These are phyloP conservation scores for Mortierella claussenii DNA, from an alignment of 192 early-diverging fungal genomes.

Conservation along the genomic window DNA sequence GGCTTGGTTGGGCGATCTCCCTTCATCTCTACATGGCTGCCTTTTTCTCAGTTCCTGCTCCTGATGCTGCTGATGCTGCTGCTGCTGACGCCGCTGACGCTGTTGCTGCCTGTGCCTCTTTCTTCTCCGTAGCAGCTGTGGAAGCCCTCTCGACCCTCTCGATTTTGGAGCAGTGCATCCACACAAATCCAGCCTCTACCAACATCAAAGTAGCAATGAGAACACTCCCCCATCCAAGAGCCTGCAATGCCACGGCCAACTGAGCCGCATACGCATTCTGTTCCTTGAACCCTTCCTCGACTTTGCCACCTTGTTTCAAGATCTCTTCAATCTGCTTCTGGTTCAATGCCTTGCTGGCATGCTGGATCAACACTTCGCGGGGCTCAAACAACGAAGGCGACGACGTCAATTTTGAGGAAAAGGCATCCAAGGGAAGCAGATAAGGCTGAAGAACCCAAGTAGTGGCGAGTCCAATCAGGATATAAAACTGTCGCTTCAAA, in stretches of 20 bases:
- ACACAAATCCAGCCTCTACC: slow-evolving; percentile 15
- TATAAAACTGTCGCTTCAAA: slow-evolving; percentile 5
- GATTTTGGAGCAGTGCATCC: not conserved
- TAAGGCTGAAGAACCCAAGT: slow-evolving; percentile 16
- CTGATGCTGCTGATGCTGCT: not conserved
- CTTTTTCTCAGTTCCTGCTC: not conserved
- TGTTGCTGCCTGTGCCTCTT: not conserved
- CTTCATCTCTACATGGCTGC: too few species aligned
- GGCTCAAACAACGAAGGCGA: not conserved
- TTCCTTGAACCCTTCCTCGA: slow-evolving; percentile 10
- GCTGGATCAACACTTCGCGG: not conserved
- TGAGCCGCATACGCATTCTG: slow-evolving; percentile 6
- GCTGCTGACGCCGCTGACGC: not conserved
- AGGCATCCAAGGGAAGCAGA: not conserved
- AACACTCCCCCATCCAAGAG: not conserved
- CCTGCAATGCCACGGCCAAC: slow-evolving; percentile 11
- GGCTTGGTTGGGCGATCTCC: too few species aligned
- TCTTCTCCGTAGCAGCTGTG: not conserved
- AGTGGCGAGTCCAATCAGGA: slow-evolving; percentile 2
- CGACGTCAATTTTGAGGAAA: not conserved
- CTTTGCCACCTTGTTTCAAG: not conserved
- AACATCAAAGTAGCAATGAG: slow-evolving; percentile 1
- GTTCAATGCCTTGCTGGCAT: slow-evolving; percentile 19
- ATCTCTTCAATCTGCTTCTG: slow-evolving; percentile 15
- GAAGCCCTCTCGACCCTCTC: not conserved